Evolutionary conservation across 2,329 filamentous ascomycete species (phyloP).

Genomic region (Triangularia verruculosa): DNA sequence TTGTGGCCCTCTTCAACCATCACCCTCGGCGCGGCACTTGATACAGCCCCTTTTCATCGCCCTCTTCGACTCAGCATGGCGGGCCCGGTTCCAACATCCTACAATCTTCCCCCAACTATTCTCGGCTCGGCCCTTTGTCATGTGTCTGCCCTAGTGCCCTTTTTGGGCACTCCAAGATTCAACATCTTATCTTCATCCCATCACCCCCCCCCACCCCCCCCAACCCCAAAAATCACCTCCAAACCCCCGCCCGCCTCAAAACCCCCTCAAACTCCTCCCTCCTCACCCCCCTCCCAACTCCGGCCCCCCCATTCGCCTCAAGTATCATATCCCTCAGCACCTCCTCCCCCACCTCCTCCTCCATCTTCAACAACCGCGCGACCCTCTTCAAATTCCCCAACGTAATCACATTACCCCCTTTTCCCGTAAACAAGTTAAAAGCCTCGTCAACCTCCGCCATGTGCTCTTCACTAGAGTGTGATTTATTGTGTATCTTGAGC

Average conservation of each 20-base stretch:
- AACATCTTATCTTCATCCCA: too few species aligned
- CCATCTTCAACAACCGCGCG: constrained; percentile 78
- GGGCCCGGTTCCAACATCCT: too few species aligned
- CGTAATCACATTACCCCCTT: constrained; percentile 62
- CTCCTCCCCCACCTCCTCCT: constrained; percentile 78
- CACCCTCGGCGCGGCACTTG: not conserved
- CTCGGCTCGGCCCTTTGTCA: too few species aligned
- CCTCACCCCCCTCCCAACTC: constrained; percentile 67
- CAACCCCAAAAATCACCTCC: constrained; percentile 53
- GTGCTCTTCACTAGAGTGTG: constrained; percentile 48
- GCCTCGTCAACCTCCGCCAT: constrained; percentile 67
- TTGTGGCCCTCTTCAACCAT: not conserved
- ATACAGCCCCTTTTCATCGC: too few species aligned
- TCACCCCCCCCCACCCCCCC: not conserved
- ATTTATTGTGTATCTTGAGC: constrained; percentile 69
- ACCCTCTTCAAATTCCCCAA: constrained; percentile 74
- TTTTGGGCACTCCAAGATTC: too few species aligned
- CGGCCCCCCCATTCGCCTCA: constrained; percentile 82
- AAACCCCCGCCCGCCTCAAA: constrained; percentile 80
- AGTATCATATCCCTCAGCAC: constrained; percentile 89
- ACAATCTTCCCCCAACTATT: too few species aligned
- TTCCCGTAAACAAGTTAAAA: constrained; percentile 65
- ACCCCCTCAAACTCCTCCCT: constrained; percentile 81
- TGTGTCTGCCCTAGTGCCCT: too few species aligned
- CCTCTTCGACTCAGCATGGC: too few species aligned